These are phyloP conservation scores for Spinacia oleracea DNA, from an alignment of 179 eudicot species.

Conservation along the genomic window DNA sequence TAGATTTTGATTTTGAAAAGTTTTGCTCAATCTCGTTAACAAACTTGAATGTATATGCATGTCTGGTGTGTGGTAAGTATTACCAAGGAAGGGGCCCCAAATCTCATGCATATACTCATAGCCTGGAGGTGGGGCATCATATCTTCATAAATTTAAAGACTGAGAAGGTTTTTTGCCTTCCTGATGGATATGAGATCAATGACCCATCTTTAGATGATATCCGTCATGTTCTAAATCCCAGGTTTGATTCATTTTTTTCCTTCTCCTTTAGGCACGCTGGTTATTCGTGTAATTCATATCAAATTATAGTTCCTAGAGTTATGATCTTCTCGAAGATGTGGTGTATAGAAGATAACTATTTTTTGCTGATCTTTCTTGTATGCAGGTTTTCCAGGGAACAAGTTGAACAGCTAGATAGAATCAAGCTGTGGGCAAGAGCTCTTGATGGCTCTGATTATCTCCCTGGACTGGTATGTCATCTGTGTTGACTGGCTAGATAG, in stretches of 20 bases:
- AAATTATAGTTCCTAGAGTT: not conserved
- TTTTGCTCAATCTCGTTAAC: conserved; percentile 84
- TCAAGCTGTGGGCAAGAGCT: conserved; percentile 90
- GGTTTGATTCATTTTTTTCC: conserved; percentile 42
- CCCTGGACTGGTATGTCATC: conserved; percentile 77
- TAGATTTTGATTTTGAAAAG: conserved; percentile 97
- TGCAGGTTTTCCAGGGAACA: conserved; percentile 66
- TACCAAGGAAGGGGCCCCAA: conserved; percentile 90
- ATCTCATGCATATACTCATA: conserved; percentile 92
- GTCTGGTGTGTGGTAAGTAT: conserved; percentile 95
- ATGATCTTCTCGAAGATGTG: not conserved
- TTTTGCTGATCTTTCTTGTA: conserved; percentile 10
- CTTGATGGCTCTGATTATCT: conserved; percentile 99
- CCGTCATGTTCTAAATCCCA: conserved; percentile 86
- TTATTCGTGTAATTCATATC: not conserved
- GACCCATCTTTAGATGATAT: too few species aligned
- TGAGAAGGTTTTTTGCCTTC: conserved; percentile 93
- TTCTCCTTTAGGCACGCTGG: not conserved
- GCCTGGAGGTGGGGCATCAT: conserved; percentile 96
- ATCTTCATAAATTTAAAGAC: conserved; percentile 84
- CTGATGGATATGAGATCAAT: conserved; percentile 92
- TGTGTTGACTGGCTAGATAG: not conserved
- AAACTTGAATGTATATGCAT: conserved; percentile 87
- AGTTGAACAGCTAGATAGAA: conserved; percentile 69
- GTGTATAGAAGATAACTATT: not conserved